Evolutionary conservation across 75 land plant species (phyloP), one percentile per base, ranked within the genome.

Genomic region (Picea glauca): DNA sequence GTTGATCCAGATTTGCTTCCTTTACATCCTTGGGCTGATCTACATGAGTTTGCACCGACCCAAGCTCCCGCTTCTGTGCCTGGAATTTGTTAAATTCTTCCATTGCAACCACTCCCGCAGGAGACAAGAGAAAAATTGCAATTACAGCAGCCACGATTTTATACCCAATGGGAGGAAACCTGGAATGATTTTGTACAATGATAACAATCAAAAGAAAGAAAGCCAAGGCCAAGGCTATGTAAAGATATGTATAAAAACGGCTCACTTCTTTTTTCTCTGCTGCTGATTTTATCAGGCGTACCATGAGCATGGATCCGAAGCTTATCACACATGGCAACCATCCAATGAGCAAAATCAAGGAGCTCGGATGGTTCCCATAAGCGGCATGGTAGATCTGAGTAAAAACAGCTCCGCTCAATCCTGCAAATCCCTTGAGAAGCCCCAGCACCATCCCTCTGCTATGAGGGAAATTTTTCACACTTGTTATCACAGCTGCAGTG

Each of bases 401-500:
- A 35, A 88, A 73, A 31, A 90, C 76, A 62, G 92, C 92, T 11
- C 88, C 92, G 43, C 91, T 85, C 54, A 90, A 80, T 1, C 92
- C 91, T 20, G 86, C 86, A 35, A 78, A 82, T 26, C 86, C 88
- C 76, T 90, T 90, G 81, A 91, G 83, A 72, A 91, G 86, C 46
- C 91, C 93, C 32, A 91, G 83, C 58, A 89, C 91, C 1, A 82
- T 76, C 33, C 93, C 93, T 43, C 93, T 80, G 81, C 88, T 85
- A 77, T 81, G 80, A 46, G 91, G 92, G 85, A 90, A 90, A 79
- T 85, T 90, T 60, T 90, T 86, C 60, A 91, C 93, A 67, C 84
- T 78, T 40, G 91, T 80, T 72, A 86, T 82, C 40, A 90, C 72
- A 33, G 84, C 85, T 2, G 86, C 92, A 5, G 92, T 90, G 82